phyloP scores from a whole-genome alignment of 495 filamentous ascomycete species.

The Astrocystis sublimbata region DNA sequence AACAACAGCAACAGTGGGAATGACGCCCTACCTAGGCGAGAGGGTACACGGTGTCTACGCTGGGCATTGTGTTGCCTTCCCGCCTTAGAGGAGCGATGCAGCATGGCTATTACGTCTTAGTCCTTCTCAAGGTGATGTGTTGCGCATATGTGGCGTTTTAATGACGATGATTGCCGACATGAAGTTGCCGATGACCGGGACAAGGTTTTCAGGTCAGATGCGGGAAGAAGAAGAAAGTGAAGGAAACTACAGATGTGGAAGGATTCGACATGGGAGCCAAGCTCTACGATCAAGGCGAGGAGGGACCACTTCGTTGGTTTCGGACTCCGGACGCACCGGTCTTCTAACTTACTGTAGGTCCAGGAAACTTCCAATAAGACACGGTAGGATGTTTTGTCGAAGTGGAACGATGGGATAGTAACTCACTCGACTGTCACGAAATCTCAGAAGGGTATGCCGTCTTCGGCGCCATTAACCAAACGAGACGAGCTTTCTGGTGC shows the following conservation, averaged over 20 bases:
- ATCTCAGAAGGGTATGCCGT: conserved; percentile 12
- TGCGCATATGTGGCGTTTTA: background rate
- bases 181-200: background rate
- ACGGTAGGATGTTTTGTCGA: too few relatives aligned
- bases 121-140: background rate
- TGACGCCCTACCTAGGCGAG: background rate
- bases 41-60: too few relatives aligned
- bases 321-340: background rate
- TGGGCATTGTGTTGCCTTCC: too few relatives aligned
- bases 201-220: background rate
- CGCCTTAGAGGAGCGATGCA: too few relatives aligned
- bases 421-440: background rate
- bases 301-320: background rate
- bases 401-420: too few relatives aligned
- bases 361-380: background rate
- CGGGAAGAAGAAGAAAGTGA: background rate
- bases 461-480: background rate
- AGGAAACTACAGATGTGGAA: background rate
- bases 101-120: too few relatives aligned
- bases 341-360: background rate
- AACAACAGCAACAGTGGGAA: conserved; percentile 2
- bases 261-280: background rate
- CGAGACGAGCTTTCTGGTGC: background rate
- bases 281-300: background rate
- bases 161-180: background rate